Conservation (phyloP, 1,139 yeast species). For the Debaryomyces robertsiae region DNA sequence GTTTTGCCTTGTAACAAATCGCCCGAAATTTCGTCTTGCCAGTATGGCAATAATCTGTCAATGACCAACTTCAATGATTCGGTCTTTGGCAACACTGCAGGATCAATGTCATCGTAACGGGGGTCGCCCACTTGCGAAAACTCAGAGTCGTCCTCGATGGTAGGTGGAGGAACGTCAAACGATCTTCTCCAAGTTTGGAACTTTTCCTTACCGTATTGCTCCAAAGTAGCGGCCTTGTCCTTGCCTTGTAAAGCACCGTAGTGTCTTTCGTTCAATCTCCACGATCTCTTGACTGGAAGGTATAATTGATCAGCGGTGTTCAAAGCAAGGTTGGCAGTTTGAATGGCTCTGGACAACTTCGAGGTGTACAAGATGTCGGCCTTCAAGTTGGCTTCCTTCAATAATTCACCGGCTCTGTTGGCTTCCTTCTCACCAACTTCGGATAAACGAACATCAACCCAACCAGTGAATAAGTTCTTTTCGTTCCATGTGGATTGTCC, state of each 20-base stretch:
- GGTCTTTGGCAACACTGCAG: conserved; percentile 85
- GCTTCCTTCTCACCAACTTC: conserved; percentile 90
- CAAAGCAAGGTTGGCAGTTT: conserved; percentile 95
- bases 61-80: conserved; percentile 95
- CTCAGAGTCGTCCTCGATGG: conserved; percentile 72
- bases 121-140: conserved; percentile 84
- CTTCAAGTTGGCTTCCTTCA: conserved; percentile 81
- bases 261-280: conserved; percentile 97
- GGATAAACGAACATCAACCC: conserved; percentile 94
- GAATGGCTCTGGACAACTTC: conserved; percentile 91
- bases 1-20: conserved; percentile 87
- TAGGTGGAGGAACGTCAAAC: conserved; percentile 95
- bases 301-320: conserved; percentile 86
- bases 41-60: conserved; percentile 96
- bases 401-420: conserved; percentile 87
- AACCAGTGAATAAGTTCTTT: conserved; percentile 97
- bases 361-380: conserved; percentile 94
- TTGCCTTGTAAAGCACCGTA: conserved; percentile 99
- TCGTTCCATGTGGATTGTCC: conserved; percentile 99
- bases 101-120: conserved; percentile 83
- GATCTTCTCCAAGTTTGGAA: conserved; percentile 99
- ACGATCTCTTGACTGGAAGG: conserved; percentile 91
- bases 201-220: conserved; percentile 85
- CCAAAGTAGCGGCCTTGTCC: conserved; percentile 93
- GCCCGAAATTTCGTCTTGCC: conserved; percentile 90